Percentiles rank a stretch among this genome's conserved stretches.
Evolutionary conservation across 768 basidiomycete species (phyloP).

Genomic region (Suillus decipiens): DNA sequence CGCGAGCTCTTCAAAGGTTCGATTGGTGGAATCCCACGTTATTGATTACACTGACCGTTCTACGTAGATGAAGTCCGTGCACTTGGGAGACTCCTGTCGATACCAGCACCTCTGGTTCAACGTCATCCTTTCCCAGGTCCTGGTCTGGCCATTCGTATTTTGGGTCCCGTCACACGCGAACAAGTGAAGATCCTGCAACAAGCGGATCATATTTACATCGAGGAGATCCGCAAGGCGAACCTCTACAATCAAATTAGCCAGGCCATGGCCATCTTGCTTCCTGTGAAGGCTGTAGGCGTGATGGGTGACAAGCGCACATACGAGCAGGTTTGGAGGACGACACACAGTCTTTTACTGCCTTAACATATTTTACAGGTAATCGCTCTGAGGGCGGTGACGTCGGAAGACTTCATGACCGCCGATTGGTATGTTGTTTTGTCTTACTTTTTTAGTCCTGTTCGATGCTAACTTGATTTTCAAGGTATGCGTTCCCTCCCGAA

Average conservation of each 20-base stretch:
- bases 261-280: conserved; percentile 90
- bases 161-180: conserved; percentile 91
- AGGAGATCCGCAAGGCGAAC: too few species aligned
- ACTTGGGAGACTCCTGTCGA: too few species aligned
- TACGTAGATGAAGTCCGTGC: too few species aligned
- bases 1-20: conserved; percentile 97
- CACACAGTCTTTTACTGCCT: conserved; percentile 10
- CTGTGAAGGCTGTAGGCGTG: conserved; percentile 96
- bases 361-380: conserved; percentile 61
- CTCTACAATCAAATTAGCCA: too few species aligned
- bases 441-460: conserved; percentile 19
- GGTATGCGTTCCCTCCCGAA: conserved; percentile 94
- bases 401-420: conserved; percentile 99
- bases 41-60: too few species aligned
- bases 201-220: too few species aligned
- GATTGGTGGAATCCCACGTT: too few species aligned
- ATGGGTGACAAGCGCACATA: conserved; percentile 97
- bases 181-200: conserved; percentile 87
- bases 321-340: conserved; percentile 65
- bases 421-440: conserved; percentile 72
- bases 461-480: conserved; percentile 37
- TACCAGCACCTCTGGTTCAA: conserved; percentile 86
- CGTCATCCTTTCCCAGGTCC: conserved; percentile 99
- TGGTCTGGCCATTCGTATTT: conserved; percentile 95
- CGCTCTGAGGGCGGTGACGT: conserved; percentile 66